Base-by-base conservation (phyloP, 2,329 filamentous ascomycete species). In the Byssothecium circinans region DNA sequence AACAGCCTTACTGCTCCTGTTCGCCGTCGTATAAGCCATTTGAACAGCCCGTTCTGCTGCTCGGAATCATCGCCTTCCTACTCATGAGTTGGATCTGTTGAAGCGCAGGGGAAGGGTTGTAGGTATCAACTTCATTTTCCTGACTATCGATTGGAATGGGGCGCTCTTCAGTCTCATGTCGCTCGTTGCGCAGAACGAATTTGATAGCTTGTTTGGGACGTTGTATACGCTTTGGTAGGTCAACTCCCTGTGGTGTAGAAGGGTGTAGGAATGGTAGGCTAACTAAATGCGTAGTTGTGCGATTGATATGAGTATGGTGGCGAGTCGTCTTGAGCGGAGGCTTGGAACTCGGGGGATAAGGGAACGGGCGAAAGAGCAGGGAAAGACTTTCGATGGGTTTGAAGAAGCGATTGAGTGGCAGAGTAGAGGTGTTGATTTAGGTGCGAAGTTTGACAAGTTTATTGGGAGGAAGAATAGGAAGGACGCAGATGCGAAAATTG, bases 101-200 rank as follows among this genome's bases (percentile, higher is more conserved):
- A 84, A 84, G 63, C 71, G 81, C 14, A 72, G 75, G 29, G 82
- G 83, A 0, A 73, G 81, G 8, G 81, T 85, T 1, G 72, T 83
- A 18, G 83, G 82, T 0, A 78, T 84, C 43, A 83, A 75, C 42
- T 78, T 75, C 58, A 56, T 81, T 0, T 86, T 86, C 54, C 60
- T 85, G 4, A 61, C 68, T 0, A 80, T 84, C 55, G 82, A 86
- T 57, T 82, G 77, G 54, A 58, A 74, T 1, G 83, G 83, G 0
- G 82, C 81, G 0, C 75, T 85, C 43, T 84, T 85, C 62, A 83
- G 81, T 0, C 74, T 85, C 12, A 75, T 85, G 71, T 79, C 81
- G 0, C 65, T 84, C 4, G 81, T 78, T 32, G 79, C 78, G 0
- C 81, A 85, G 54, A 74, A 76, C 10, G 76, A 74, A 1, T 84